Conservation (phyloP, 2,329 filamentous ascomycete species). For the Colletotrichum cuscutae region DNA sequence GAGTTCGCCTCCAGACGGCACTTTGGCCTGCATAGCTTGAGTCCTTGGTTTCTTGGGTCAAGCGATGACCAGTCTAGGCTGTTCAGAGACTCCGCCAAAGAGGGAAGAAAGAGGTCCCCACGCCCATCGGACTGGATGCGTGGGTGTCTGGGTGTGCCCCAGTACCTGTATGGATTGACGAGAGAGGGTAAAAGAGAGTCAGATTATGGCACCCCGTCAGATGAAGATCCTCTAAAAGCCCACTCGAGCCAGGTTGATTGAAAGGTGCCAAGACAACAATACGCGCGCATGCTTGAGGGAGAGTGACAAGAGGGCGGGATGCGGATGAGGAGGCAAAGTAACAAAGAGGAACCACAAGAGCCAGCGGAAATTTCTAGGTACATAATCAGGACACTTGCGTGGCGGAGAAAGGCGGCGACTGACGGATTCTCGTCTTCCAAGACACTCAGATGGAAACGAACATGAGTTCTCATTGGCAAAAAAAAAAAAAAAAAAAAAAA, state of each 20-base stretch:
- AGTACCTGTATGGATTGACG: not conserved
- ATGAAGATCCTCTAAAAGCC: not conserved
- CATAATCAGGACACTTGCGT: not conserved
- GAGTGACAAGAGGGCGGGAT: not conserved
- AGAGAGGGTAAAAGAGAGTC: not conserved
- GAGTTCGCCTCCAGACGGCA: not conserved
- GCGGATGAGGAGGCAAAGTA: not conserved
- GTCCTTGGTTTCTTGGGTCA: not conserved
- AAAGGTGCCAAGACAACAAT: conserved; percentile 19
- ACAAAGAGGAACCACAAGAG: not conserved
- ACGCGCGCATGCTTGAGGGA: conserved; percentile 8
- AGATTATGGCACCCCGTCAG: not conserved
- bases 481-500: not conserved
- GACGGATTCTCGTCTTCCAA: not conserved
- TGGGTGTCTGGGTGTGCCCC: not conserved
- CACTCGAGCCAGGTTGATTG: not conserved
- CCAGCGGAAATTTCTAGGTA: not conserved
- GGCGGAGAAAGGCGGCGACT: not conserved
- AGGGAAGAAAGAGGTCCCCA: not conserved
- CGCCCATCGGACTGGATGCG: not conserved
- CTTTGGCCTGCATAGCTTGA: not conserved
- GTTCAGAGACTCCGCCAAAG: not conserved
- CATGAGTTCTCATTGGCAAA: not conserved
- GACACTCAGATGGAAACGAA: not conserved
- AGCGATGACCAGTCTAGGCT: not conserved